A percentile compares a stretch with the other conserved stretches of the same genome.
Conservation (phyloP, 108 stramenopile genomes). For the Schizochytrium sp. region DNA sequence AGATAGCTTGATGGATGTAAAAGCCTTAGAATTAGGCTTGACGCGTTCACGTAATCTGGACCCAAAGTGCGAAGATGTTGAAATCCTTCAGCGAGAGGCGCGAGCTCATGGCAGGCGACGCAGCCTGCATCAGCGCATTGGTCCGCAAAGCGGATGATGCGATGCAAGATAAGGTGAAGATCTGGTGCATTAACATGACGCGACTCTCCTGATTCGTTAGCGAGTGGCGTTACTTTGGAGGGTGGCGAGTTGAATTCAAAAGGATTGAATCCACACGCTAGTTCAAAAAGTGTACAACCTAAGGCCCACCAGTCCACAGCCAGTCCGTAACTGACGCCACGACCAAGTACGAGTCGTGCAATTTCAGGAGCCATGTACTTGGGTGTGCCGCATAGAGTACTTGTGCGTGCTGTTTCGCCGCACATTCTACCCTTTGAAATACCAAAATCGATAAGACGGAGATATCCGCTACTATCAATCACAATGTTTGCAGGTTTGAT, state of each 20-base stretch:
- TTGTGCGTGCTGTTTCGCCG: slow-evolving; percentile 64
- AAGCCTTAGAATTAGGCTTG: neutral
- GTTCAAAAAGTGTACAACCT: slow-evolving; percentile 91
- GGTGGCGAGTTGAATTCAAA: slow-evolving; percentile 72
- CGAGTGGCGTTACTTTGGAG: neutral
- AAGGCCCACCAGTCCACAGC: slow-evolving; percentile 97
- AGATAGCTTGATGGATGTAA: neutral
- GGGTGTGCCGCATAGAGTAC: slow-evolving; percentile 77
- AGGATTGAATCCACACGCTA: slow-evolving; percentile 91
- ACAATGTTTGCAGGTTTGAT: slow-evolving; percentile 13
- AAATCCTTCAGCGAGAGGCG: neutral
- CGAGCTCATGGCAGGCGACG: neutral
- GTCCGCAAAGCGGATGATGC: too few species aligned
- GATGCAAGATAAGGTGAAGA: too few species aligned
- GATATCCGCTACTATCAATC: neutral
- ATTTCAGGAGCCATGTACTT: slow-evolving; percentile 87
- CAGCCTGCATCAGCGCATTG: too few species aligned
- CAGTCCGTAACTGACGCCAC: slow-evolving; percentile 90
- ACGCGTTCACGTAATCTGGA: neutral
- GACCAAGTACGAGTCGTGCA: slow-evolving; percentile 73
- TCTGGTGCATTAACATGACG: too few species aligned
- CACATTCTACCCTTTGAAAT: slow-evolving; percentile 62
- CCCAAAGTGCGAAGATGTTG: neutral
- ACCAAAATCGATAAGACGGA: slow-evolving; percentile 33
- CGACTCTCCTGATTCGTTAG: too few species aligned